Base-by-base conservation (phyloP, 2,329 filamentous ascomycete species). In the Hirsutella thompsonii region DNA sequence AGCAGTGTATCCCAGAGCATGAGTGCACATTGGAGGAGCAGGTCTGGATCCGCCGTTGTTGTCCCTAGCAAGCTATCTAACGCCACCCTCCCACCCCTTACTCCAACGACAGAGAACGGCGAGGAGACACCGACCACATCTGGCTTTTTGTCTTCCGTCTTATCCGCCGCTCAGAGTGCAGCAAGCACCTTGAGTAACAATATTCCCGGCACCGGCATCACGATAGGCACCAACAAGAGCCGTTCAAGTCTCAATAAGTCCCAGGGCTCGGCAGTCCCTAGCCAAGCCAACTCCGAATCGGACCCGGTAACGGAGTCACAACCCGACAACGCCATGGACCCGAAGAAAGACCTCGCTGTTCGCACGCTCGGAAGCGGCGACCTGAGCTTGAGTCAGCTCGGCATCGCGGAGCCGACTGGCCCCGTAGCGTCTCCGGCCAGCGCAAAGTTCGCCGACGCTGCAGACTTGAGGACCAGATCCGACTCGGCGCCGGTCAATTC, bases 121-220 rank as follows among this genome's bases (percentile, higher is more conserved):
- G 52, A 59, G 42, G 56, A 66, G n/a, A 78, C 76, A 45, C 53
- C 56, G 53, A 76, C 74, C 23, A 71, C 75, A 41, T 68, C 73
- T 30, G 81, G 88, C 1, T 96, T 98, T 66, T 96, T 98, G 62
- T 94, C 87, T 4, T 89, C 85, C 20, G 84, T 98, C 55, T 78
- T 98, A 48, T 90, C 87, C 33, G 90, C 83, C 36, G 92, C 92
- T 16, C 90, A 96, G 60, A 95, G 83, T 71, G 90, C 90, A 35
- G 88, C 89, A 13, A 87, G 68, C 48, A 79, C 76, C 16, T 59
- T 89, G 4, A 86, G 74, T 50, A 85, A 74, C 47, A 86, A 80
- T 37, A 81, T 95, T 37, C 76, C 77, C 38, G 89, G 79, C 56
- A 74, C 71, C 4, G 68, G 69, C 23, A 68, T 76, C 40, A 63